These are phyloP conservation scores for Agroathelia rolfsii DNA, from an alignment of 1,284 basidiomycete genomes.

Conservation along the genomic window DNA sequence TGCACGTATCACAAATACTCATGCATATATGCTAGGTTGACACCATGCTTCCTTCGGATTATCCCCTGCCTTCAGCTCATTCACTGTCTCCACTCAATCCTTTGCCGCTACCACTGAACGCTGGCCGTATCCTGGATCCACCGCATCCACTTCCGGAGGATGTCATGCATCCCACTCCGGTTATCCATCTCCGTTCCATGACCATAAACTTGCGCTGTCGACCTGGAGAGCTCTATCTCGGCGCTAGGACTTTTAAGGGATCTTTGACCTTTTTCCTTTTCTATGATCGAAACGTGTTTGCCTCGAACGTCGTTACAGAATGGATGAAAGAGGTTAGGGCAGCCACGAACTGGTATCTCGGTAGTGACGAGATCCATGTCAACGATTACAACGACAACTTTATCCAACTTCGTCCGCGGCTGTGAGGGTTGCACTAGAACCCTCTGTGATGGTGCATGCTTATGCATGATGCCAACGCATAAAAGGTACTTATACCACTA, in stretches of 20 bases:
- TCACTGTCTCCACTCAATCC: constrained; percentile 15
- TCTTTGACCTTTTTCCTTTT: too few species aligned
- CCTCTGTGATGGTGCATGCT: too few species aligned
- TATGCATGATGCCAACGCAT: too few species aligned
- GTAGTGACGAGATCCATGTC: too few species aligned
- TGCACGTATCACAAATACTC: constrained; percentile 4
- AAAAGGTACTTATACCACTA: too few species aligned
- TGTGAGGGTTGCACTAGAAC: too few species aligned
- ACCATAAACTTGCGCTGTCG: constrained; percentile 27
- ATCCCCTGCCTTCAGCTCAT: constrained; percentile 16
- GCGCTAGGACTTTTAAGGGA: constrained; percentile 30
- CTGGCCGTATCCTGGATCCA: too few species aligned
- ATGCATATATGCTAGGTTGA: constrained; percentile 21
- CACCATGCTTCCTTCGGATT: constrained; percentile 21
- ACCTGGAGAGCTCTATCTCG: constrained; percentile 38
- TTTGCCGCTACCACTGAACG: too few species aligned
- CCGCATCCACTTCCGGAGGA: neutral
- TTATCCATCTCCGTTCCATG: constrained; percentile 12
- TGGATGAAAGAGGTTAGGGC: constrained; percentile 14
- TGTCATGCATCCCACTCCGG: constrained; percentile 6
- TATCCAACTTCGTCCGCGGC: too few species aligned
- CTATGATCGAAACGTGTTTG: constrained; percentile 12
- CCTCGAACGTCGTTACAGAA: constrained; percentile 9
- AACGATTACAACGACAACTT: too few species aligned
- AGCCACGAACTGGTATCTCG: constrained; percentile 16